Conservation (phyloP, 2,329 filamentous ascomycete species). For the Claviceps cyperi region DNA sequence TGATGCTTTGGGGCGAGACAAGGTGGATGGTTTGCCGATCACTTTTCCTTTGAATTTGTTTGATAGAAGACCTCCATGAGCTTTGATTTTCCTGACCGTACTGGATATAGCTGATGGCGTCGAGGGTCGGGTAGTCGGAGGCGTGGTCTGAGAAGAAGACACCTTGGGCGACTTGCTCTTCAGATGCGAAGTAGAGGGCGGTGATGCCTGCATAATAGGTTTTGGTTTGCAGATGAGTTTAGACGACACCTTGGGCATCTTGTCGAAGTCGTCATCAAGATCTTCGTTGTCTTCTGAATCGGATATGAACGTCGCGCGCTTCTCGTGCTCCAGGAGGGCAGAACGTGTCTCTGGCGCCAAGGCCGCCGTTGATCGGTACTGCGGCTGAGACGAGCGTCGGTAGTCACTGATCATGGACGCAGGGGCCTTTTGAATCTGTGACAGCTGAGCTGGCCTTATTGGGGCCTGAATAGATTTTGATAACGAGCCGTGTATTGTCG, state of each 20-base stretch:
- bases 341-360: conserved; percentile 10
- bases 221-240: conserved; percentile 5
- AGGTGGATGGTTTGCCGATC: background rate
- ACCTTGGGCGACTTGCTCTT: background rate
- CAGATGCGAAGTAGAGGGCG: background rate
- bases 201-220: conserved; percentile 2
- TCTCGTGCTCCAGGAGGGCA: conserved; percentile 17
- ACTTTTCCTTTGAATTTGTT: conserved; percentile 6
- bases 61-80: conserved; percentile 3
- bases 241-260: background rate
- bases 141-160: background rate
- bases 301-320: conserved; percentile 24
- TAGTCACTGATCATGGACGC: conserved; percentile 39
- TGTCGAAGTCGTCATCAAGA: conserved; percentile 8
- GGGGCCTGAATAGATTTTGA: conserved; percentile 17
- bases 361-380: conserved; percentile 12
- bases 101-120: background rate
- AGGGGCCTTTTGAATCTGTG: conserved; percentile 34
- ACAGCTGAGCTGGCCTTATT: conserved; percentile 20
- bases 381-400: conserved; percentile 27
- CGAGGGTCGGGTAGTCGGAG: background rate
- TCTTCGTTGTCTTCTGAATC: conserved; percentile 21
- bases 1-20: background rate
- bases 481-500: conserved; percentile 31
- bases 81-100: background rate